Base-by-base conservation (phyloP, 1,139 yeast species). In the Lodderomyces margitis region DNA sequence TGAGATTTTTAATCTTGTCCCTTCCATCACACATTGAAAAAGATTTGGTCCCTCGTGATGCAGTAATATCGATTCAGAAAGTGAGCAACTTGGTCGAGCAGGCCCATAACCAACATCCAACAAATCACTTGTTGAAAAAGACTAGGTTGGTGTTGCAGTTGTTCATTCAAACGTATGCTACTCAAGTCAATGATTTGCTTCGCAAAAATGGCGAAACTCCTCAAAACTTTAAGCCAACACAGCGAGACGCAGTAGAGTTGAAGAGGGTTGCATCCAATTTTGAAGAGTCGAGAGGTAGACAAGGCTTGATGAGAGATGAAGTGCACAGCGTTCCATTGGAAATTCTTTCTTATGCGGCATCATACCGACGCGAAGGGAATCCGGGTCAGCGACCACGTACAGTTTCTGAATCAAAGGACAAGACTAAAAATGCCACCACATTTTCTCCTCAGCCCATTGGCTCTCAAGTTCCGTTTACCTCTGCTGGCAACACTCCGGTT, bases 121-220 rank as follows among this genome's bases (percentile, higher is more conserved):
- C 66, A 38, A 81, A 81, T 56, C 70, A 69, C 50, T 70, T 74
- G 40, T 57, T 81, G 43, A 70, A 70, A 50, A 81, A 80, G 54
- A 67, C 77, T 46, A 66, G 77, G 41, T 66, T 80, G 40, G 80
- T 81, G 34, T 58, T 81, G 25, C 78, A 78, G 23, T 59, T 81
- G 34, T 81, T 80, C 48, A 68, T 78, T 20, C 84, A 80, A 50
- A 80, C 85, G 0, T 81, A 80, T 54, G 72, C 77, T 2, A 70
- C 74, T 27, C 84, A 80, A 55, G 71, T 77, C 8, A 70, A 57
- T 42, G 68, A 60, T 34, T 50, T 70, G 25, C 47, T 69, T 30
- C 46, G 51, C 24, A 57, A 58, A 24, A 58, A 58, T 37, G 64
- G 61, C 3, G 59, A 54, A 20, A 57, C 62, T 2, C 62, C 66